Evolutionary conservation across 768 basidiomycete species (phyloP).

Genomic region (Tulasnella sp.): DNA sequence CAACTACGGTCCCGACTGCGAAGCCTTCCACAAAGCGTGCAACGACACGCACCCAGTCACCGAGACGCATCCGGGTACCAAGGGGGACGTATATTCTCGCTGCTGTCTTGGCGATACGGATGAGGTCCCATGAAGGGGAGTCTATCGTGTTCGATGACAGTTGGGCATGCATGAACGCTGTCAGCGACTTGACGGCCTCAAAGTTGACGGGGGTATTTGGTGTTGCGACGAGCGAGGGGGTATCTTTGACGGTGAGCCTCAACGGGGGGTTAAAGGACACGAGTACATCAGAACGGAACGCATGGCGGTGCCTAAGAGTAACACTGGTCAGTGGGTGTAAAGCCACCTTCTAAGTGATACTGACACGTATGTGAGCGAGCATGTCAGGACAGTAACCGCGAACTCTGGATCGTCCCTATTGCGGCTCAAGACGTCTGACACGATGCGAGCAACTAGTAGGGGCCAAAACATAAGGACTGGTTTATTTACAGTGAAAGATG

Average conservation of each 20-base stretch:
- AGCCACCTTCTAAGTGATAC: constrained; percentile 17
- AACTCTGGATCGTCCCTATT: constrained; percentile 58
- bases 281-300: constrained; percentile 79
- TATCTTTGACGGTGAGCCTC: constrained; percentile 20
- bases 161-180: constrained; percentile 48
- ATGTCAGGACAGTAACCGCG: constrained; percentile 58
- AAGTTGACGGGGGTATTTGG: constrained; percentile 34
- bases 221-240: constrained; percentile 10
- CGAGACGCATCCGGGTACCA: constrained; percentile 75
- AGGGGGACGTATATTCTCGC: constrained; percentile 73
- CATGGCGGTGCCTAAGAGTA: constrained; percentile 55
- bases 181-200: constrained; percentile 44
- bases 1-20: constrained; percentile 26
- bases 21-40: constrained; percentile 68
- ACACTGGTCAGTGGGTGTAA: constrained; percentile 15
- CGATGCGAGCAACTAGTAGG: constrained; percentile 61
- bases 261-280: constrained; percentile 33
- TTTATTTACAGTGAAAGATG: neutral
- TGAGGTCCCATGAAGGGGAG: constrained; percentile 71
- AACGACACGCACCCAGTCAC: constrained; percentile 69
- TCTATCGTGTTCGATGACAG: constrained; percentile 71
- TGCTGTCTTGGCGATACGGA: constrained; percentile 64
- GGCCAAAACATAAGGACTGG: neutral
- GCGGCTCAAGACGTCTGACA: constrained; percentile 62
- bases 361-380: constrained; percentile 74